Evolutionary conservation across 805 yeast species (phyloP), one percentile per base, ranked within the genome.

Genomic region (Starmerella potacharoeniae): DNA sequence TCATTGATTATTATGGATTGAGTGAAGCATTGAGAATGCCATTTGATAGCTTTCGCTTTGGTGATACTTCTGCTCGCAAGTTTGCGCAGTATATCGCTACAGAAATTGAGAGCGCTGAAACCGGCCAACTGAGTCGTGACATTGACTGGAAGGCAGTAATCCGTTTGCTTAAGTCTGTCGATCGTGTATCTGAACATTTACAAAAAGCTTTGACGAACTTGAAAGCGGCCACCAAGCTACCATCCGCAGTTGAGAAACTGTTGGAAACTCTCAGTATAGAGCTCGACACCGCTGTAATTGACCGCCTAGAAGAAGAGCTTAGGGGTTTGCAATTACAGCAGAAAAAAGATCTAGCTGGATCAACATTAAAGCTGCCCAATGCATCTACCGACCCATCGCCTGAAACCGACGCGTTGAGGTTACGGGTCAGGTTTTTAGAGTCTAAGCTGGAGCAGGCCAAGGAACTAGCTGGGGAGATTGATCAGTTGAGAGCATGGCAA

Each of bases 361-460:
- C 43, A 40, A 16, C 3, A 8, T 8, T 30, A 11, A 2, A 40
- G 22, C n/a, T 40, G 5, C 29, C 29, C 11, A 9, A n/a, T 7
- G 11, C 13, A n/a, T 6, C 29, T 6, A 37, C 16, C 7, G n/a
- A n/a, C 8, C n/a, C 29, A 8, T 7, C 29, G 13, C 31, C 34
- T 6, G 49, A 33, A 16, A 6, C 17, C 6, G 49, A 46, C 5
- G 9, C 50, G 4, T 33, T 53, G 44, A 22, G 14, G 36, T 43
- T 52, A 43, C 30, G 58, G 30, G 53, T 52, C 10, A 46, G 34
- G 3, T 48, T 49, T 11, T 53, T 58, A 7, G 59, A 55, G 30
- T 9, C 50, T 22, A 60, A 58, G 49, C 55, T 60, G 8, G 41
- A 2, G 35, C 40, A 50, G 42, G 56, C 59, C 3, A 58, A 55